Evolutionary conservation across 805 yeast genomes (phyloP).

Genomic region (Helenozyma baotianmanensis): DNA sequence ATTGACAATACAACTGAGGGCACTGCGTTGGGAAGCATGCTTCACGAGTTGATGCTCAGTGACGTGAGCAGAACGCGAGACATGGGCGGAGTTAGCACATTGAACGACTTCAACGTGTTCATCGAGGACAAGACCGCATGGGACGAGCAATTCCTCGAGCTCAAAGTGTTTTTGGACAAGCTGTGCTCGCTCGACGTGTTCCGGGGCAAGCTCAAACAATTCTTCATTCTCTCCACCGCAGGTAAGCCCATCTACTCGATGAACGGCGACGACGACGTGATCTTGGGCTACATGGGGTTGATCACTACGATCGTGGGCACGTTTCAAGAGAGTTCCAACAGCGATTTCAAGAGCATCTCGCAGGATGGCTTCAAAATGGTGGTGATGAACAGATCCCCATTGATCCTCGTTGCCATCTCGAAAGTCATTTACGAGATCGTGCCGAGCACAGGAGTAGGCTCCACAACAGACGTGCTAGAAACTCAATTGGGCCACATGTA

Average conservation of each 20-base stretch:
- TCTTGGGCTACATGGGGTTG: constrained; percentile 71
- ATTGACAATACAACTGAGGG: constrained; percentile 2
- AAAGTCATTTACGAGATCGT: constrained; percentile 41
- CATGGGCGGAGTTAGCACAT: background rate
- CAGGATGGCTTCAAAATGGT: constrained; percentile 50
- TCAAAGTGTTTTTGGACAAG: constrained; percentile 15
- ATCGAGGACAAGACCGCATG: constrained; percentile 6
- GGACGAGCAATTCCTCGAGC: constrained; percentile 7
- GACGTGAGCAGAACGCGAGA: background rate
- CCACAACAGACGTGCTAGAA: constrained; percentile 16
- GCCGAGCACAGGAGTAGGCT: background rate
- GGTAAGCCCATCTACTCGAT: constrained; percentile 85
- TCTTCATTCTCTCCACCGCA: constrained; percentile 73
- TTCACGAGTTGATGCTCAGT: constrained; percentile 5
- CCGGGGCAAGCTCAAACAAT: constrained; percentile 52
- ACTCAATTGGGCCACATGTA: constrained; percentile 66
- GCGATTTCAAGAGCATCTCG: constrained; percentile 47
- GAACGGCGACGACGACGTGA: constrained; percentile 64
- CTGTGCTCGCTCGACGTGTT: constrained; percentile 14
- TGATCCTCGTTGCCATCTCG: constrained; percentile 69
- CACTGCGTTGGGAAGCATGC: constrained; percentile 4
- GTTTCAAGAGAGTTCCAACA: constrained; percentile 45
- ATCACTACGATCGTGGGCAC: constrained; percentile 74
- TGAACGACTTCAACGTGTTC: constrained; percentile 6
- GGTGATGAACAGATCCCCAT: constrained; percentile 60